phyloP scores from a whole-genome alignment of 2,329 filamentous ascomycete species.

The Colletotrichum paranaense region DNA sequence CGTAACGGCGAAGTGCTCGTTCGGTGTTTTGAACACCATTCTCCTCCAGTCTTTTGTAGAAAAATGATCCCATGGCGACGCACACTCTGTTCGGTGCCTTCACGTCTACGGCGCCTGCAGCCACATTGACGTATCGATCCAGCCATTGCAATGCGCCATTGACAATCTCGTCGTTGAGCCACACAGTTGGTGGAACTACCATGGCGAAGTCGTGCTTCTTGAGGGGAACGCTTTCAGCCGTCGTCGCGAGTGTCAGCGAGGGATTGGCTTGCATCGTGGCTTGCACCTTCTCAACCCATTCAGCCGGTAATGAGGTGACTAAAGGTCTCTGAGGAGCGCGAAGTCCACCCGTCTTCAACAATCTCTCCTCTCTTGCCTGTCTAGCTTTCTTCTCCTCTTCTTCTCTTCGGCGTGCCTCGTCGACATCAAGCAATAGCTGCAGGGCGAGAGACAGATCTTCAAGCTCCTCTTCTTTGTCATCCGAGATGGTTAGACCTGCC shows the following conservation, averaged over 20 bases:
- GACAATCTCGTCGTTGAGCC: slow-evolving; percentile 84
- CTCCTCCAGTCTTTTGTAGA: slow-evolving; percentile 66
- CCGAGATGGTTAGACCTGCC: slow-evolving; percentile 26
- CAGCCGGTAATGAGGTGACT: slow-evolving; percentile 16
- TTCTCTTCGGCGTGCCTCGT: slow-evolving; percentile 24
- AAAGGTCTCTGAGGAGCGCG: slow-evolving; percentile 23
- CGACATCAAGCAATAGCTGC: slow-evolving; percentile 26
- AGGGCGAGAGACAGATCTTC: slow-evolving; percentile 34
- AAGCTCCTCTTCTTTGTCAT: slow-evolving; percentile 33
- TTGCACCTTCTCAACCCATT: slow-evolving; percentile 21
- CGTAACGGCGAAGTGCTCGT: slow-evolving; percentile 67
- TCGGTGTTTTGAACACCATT: slow-evolving; percentile 60
- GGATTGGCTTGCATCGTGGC: slow-evolving; percentile 5
- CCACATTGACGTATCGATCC: slow-evolving; percentile 67
- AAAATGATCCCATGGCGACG: slow-evolving; percentile 73
- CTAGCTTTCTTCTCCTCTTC: slow-evolving; percentile 28
- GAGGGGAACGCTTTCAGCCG: slow-evolving; percentile 32
- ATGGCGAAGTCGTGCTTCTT: slow-evolving; percentile 71
- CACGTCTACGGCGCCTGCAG: slow-evolving; percentile 61
- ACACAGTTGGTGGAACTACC: slow-evolving; percentile 66
- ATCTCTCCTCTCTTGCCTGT: slow-evolving; percentile 6
- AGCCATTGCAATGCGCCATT: slow-evolving; percentile 74
- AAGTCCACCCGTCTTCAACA: slow-evolving; percentile 32
- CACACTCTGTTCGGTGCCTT: slow-evolving; percentile 63
- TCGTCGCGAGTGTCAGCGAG: slow-evolving; percentile 18